These are phyloP conservation scores for Kalaharituber pfeilii DNA, from an alignment of 2,329 filamentous ascomycete species.

Conservation along the genomic window DNA sequence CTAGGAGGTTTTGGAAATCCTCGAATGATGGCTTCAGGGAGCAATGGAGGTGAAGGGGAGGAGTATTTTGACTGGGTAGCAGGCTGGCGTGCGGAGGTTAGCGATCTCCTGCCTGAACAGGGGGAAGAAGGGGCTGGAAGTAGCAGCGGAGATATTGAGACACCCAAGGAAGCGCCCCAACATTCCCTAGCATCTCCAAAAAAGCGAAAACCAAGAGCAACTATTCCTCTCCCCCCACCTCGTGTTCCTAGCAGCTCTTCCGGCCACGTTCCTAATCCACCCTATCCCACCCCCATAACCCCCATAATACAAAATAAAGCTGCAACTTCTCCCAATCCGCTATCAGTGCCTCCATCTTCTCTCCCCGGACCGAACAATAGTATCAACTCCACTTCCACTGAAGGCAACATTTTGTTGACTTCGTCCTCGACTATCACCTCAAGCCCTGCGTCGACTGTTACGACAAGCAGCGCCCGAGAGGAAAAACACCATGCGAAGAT, in stretches of 20 bases:
- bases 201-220: background rate
- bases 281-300: background rate
- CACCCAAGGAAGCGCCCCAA: background rate
- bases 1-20: conserved; percentile 11
- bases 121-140: background rate
- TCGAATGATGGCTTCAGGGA: background rate
- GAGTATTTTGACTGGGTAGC: conserved; percentile 13
- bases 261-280: background rate
- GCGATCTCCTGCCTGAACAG: background rate
- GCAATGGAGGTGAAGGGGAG: background rate
- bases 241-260: background rate
- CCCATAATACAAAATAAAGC: too few species aligned
- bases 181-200: background rate
- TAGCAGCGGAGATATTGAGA: background rate
- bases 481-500: conserved; percentile 20
- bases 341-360: background rate
- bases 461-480: conserved; percentile 17
- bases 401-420: background rate
- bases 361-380: background rate
- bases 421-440: background rate
- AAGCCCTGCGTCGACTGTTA: conserved; percentile 14
- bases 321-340: background rate
- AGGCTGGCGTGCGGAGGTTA: background rate
- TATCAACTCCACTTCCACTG: background rate
- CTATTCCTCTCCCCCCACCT: background rate